phyloP scores from a whole-genome alignment of 2,329 filamentous ascomycete species.

The Orbilia oligospora region DNA sequence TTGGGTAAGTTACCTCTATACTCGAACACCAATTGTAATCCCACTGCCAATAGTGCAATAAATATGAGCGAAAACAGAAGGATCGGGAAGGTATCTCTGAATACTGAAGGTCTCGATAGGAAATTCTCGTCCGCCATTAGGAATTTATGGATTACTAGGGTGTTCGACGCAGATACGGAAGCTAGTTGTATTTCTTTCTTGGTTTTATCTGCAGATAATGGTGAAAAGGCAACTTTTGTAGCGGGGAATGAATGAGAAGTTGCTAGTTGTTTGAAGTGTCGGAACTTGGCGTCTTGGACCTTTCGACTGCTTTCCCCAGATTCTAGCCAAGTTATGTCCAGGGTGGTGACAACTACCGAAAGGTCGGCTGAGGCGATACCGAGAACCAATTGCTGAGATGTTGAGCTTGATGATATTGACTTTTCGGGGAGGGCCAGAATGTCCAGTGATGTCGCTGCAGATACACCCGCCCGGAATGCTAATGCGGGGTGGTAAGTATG shows the following conservation, averaged over 20 bases:
- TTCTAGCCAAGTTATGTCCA: slow-evolving; percentile 34
- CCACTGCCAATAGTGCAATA: slow-evolving; percentile 53
- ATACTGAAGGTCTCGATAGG: slow-evolving; percentile 41
- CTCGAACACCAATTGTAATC: slow-evolving; percentile 56
- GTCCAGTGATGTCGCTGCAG: slow-evolving; percentile 50
- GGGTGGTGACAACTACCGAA: slow-evolving; percentile 44
- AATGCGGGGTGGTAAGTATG: slow-evolving; percentile 51
- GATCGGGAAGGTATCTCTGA: slow-evolving; percentile 52
- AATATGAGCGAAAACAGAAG: slow-evolving; percentile 51
- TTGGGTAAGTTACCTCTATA: slow-evolving; percentile 55
- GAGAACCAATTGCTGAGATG: slow-evolving; percentile 45
- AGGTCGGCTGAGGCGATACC: slow-evolving; percentile 56
- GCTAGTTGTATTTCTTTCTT: slow-evolving; percentile 49
- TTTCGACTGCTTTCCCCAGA: slow-evolving; percentile 33
- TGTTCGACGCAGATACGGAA: slow-evolving; percentile 56
- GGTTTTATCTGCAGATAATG: slow-evolving; percentile 36
- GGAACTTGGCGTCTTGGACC: slow-evolving; percentile 56
- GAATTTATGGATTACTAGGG: slow-evolving; percentile 42
- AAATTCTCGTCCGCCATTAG: slow-evolving; percentile 46
- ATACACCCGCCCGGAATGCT: slow-evolving; percentile 48
- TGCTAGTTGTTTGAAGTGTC: slow-evolving; percentile 51
- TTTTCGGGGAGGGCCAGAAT: slow-evolving; percentile 38
- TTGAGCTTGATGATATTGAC: slow-evolving; percentile 30
- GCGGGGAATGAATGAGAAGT: slow-evolving; percentile 54
- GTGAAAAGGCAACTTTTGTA: slow-evolving; percentile 56